Evolutionary conservation across 352 stramenopile genomes (phyloP).

Genomic region (Globisporangium spinosum): DNA sequence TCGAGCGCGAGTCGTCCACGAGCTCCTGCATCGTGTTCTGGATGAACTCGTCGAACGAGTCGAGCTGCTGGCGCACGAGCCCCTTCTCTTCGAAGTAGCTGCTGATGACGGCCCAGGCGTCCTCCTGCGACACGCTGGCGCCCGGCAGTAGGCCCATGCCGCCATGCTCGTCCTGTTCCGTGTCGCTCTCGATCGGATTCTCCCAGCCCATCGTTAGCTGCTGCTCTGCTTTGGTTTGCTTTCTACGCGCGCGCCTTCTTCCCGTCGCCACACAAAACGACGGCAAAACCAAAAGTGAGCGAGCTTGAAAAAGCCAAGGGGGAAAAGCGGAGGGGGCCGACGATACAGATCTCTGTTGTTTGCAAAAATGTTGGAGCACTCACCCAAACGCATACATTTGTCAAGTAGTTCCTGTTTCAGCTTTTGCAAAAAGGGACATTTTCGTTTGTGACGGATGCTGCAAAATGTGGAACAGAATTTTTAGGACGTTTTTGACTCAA

Average conservation of each 20-base stretch:
- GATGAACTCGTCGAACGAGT: slow-evolving; percentile 99
- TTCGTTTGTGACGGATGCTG: no score
- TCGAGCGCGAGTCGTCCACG: slow-evolving; percentile 96
- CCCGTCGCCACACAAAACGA: slow-evolving; percentile 13
- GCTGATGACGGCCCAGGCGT: slow-evolving; percentile 98
- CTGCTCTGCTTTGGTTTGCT: background rate
- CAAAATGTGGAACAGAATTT: no score
- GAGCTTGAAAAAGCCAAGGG: background rate
- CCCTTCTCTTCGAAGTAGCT: slow-evolving; percentile 99
- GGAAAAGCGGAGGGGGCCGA: background rate
- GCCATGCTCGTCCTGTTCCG: slow-evolving; percentile 37
- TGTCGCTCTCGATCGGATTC: slow-evolving; percentile 59
- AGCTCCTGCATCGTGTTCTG: slow-evolving; percentile 99
- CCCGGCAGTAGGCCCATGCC: slow-evolving; percentile 48
- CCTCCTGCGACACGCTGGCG: slow-evolving; percentile 95
- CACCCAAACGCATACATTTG: no score
- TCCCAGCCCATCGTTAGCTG: slow-evolving; percentile 58
- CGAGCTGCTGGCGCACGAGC: slow-evolving; percentile 98
- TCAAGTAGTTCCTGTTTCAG: no score
- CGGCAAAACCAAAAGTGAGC: slow-evolving; percentile 35
- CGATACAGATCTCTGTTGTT: no score
- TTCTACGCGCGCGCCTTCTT: no score
- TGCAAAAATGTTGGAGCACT: no score
- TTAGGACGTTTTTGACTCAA: no score
- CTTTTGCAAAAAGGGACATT: no score